phyloP scores from a whole-genome alignment of 2,329 filamentous ascomycete genomes.

The Fusarium poae region DNA sequence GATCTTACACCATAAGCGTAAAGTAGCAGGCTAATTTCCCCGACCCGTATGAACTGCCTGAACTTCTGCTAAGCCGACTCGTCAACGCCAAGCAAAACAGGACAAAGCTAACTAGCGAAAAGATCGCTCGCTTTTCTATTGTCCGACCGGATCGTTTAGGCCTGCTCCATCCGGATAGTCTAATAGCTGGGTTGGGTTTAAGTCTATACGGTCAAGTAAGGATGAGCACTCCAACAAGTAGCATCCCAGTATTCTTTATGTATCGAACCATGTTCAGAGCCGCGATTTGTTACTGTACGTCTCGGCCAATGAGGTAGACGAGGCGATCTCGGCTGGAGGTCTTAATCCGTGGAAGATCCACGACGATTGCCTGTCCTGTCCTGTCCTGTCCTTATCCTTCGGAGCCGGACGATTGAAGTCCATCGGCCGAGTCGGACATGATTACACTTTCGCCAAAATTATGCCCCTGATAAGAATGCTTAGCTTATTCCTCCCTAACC shows the following conservation, averaged over 20 bases:
- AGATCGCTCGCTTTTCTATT: neutral
- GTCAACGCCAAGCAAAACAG: neutral
- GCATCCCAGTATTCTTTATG: neutral
- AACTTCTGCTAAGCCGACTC: neutral
- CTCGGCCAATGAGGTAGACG: neutral
- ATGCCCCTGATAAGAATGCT: conserved; percentile 15
- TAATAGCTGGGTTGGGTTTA: conserved; percentile 5
- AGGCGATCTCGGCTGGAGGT: conserved; percentile 14
- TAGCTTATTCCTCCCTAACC: conserved; percentile 17
- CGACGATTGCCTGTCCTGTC: neutral
- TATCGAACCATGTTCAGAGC: neutral
- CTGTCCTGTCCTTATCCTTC: neutral
- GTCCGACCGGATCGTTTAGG: neutral
- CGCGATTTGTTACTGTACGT: neutral
- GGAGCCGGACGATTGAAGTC: conserved; percentile 11
- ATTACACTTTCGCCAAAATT: conserved; percentile 4
- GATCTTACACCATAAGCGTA: conserved; percentile 2
- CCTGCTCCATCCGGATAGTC: conserved; percentile 1
- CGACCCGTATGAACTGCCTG: conserved; percentile 7
- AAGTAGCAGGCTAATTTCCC: conserved; percentile 13
- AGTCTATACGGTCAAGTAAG: neutral
- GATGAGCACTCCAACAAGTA: neutral
- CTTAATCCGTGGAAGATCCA: conserved; percentile 19
- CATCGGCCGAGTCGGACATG: conserved; percentile 30
- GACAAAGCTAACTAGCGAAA: conserved; percentile 1